phyloP scores from a whole-genome alignment of 83 land plant genomes.

The Larix sibirica region DNA sequence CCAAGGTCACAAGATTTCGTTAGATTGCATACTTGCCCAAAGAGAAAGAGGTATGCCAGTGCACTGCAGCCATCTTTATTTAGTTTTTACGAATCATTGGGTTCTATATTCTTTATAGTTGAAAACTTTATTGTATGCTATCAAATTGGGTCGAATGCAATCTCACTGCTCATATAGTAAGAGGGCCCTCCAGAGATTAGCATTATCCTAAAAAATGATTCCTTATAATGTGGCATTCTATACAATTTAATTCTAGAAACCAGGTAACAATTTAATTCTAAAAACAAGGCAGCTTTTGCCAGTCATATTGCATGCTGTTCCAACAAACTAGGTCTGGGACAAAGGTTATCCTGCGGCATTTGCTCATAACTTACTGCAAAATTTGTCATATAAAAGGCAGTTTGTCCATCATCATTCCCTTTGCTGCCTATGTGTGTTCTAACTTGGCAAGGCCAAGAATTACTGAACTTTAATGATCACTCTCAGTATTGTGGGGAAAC shows the following conservation, averaged over 20 bases:
- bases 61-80: background rate
- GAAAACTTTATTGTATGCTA: background rate
- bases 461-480: background rate
- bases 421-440: background rate
- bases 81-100: background rate
- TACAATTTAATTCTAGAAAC: background rate
- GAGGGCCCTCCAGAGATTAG: background rate
- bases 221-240: background rate
- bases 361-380: background rate
- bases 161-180: too few species aligned
- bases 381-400: background rate
- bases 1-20: conserved; percentile 8
- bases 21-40: background rate
- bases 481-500: background rate
- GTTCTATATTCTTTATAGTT: background rate
- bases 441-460: background rate
- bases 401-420: background rate
- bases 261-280: background rate
- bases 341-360: background rate
- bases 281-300: background rate
- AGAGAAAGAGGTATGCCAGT: conserved; percentile 2
- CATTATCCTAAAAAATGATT: background rate
- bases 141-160: background rate
- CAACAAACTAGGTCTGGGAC: background rate
- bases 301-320: background rate